These are phyloP conservation scores for Protomyces inouyei DNA, from an alignment of 1,139 yeast genomes.

Conservation along the genomic window DNA sequence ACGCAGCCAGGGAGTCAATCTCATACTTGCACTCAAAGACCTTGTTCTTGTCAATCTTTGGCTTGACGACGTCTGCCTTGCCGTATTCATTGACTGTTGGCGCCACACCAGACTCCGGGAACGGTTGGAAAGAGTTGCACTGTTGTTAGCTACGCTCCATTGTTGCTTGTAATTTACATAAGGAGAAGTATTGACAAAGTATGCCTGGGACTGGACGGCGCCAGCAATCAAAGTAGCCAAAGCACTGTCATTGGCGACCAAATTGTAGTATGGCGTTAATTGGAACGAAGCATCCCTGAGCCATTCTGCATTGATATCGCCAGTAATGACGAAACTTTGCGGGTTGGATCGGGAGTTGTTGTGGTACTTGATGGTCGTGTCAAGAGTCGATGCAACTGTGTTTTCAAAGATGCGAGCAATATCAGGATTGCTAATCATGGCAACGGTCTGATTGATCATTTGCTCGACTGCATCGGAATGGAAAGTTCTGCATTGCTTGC, in stretches of 20 bases:
- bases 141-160: conserved; percentile 5
- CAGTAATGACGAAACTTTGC: conserved; percentile 71
- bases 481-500: conserved; percentile 69
- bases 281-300: conserved; percentile 82
- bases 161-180: neutral
- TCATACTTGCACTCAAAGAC: conserved; percentile 91
- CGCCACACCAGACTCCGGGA: conserved; percentile 6
- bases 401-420: conserved; percentile 73
- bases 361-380: conserved; percentile 81
- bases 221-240: conserved; percentile 60
- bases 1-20: conserved; percentile 78
- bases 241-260: conserved; percentile 49
- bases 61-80: conserved; percentile 7
- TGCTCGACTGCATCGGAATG: conserved; percentile 57
- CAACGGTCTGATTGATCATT: conserved; percentile 52
- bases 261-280: conserved; percentile 65
- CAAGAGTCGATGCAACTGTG: conserved; percentile 80
- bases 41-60: conserved; percentile 45
- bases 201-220: conserved; percentile 73
- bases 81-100: neutral
- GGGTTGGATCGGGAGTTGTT: conserved; percentile 39
- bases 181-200: conserved; percentile 1
- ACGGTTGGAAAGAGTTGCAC: conserved; percentile 28
- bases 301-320: conserved; percentile 77
- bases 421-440: conserved; percentile 55